phyloP scores from a whole-genome alignment of 768 basidiomycete species.

The Boletus sp. region DNA sequence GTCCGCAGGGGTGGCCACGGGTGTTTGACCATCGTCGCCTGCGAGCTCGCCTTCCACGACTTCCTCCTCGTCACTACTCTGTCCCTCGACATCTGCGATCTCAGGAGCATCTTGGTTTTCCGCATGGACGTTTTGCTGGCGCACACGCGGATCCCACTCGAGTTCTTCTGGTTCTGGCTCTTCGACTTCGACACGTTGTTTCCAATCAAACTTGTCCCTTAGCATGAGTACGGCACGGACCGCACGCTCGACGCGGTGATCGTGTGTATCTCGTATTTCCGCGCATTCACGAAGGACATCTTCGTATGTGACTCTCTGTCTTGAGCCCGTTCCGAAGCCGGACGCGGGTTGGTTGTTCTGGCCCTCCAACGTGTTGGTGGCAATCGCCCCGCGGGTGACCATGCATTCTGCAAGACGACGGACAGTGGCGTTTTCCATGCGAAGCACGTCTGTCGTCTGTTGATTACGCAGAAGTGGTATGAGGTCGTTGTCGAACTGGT shows the following conservation, averaged over 20 bases:
- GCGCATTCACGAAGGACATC: conserved; percentile 66
- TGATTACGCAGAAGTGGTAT: conserved; percentile 74
- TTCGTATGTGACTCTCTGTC: conserved; percentile 38
- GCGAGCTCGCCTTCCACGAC: conserved; percentile 35
- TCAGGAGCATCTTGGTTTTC: conserved; percentile 8
- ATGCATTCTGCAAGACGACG: conserved; percentile 66
- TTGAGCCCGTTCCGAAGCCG: conserved; percentile 21
- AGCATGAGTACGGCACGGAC: conserved; percentile 77
- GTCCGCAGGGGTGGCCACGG: conserved; percentile 19
- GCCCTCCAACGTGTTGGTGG: conserved; percentile 45
- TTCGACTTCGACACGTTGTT: conserved; percentile 73
- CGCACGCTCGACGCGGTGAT: conserved; percentile 71
- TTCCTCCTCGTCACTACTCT: conserved; percentile 39
- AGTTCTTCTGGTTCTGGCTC: conserved; percentile 77
- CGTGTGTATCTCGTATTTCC: conserved; percentile 66
- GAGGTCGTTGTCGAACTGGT: conserved; percentile 69
- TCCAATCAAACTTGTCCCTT: conserved; percentile 79
- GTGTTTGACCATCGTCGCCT: conserved; percentile 29
- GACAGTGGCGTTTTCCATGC: conserved; percentile 68
- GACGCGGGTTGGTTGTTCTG: conserved; percentile 26
- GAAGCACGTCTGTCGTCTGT: conserved; percentile 74
- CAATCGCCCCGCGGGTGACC: conserved; percentile 49
- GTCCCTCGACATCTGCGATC: conserved; percentile 30
- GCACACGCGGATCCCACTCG: conserved; percentile 60
- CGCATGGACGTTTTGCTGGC: conserved; percentile 10